Evolutionary conservation across 768 basidiomycete genomes (phyloP), one percentile per base, ranked within the genome.

Genomic region (Coprinopsis marcescibilis): DNA sequence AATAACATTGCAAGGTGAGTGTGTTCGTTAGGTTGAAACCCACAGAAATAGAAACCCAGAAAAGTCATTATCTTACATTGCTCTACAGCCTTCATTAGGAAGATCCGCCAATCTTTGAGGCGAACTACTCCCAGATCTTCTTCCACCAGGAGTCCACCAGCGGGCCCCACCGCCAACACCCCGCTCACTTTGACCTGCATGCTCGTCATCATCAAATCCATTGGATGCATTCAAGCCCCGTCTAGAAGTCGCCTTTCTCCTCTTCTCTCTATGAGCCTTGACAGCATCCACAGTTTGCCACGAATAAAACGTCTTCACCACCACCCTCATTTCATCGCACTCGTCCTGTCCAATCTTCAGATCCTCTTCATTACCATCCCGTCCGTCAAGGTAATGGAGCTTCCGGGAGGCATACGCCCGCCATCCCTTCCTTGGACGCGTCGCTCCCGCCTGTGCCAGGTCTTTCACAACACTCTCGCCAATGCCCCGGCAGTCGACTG

Each of bases 201-300:
- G 57, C 46, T 27, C 62, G 49, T 50, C 63, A 46, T 39, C 26
- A 4, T 43, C 41, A 6, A 8, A 54, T 43, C 68, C 69, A 64
- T 66, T 68, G 64, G 49, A 57, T 44, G 65, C 70, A 37, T 70
- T 76, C 37, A 61, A 67, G 3, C 62, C 63, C 45, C 77, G 67
- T 58, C 72, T 70, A 44, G 68, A 65, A 42, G 55, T 56, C 34
- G 70, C 55, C 63, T 79, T 86, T 48, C 78, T 73, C 52, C 78
- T 70, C 68, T 80, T 84, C 71, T 83, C 83, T 58, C 85, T 71
- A 44, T 72, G 75, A 26, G 72, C 67, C 49, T 73, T 72, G 39
- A 90, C 88, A 0, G 81, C 78, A 59, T 91, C 89, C 29, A 92
- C 88, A 8, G 77, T 84, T 70, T 90, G 85, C 85, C 86, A 89